phyloP scores from a whole-genome alignment of 805 yeast genomes.

The Barnettozyma sp. region DNA sequence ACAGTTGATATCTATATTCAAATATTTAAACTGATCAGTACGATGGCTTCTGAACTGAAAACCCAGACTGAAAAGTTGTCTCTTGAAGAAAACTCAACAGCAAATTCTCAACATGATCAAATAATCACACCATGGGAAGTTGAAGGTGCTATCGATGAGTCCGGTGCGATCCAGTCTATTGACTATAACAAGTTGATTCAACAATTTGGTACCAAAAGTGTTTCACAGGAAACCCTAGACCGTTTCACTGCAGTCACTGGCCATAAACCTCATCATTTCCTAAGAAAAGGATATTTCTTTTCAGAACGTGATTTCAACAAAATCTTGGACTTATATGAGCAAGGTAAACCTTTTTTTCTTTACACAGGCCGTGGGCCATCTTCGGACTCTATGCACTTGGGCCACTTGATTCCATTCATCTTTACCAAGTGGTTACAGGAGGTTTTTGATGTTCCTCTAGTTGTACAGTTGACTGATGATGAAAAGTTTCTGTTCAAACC shows the following conservation, averaged over 20 bases:
- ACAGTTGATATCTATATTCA: no score
- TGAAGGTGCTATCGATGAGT: constrained; percentile 94
- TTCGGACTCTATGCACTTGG: constrained; percentile 89
- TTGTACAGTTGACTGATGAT: constrained; percentile 92
- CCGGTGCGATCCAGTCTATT: constrained; percentile 79
- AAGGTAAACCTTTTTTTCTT: constrained; percentile 89
- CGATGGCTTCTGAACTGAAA: constrained; percentile 8
- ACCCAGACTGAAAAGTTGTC: constrained; percentile 5
- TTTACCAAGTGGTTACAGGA: constrained; percentile 98
- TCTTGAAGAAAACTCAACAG: background rate
- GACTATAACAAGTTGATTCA: constrained; percentile 84
- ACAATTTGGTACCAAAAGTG: constrained; percentile 79
- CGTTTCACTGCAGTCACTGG: constrained; percentile 84
- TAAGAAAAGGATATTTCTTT: constrained; percentile 88
- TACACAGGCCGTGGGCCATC: constrained; percentile 98
- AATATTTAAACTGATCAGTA: no score
- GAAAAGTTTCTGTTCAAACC: constrained; percentile 94
- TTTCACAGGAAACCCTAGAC: constrained; percentile 61
- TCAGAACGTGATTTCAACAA: constrained; percentile 76
- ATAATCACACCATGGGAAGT: constrained; percentile 96
- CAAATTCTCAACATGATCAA: constrained; percentile 13
- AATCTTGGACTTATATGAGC: constrained; percentile 85
- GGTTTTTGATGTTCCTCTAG: constrained; percentile 92
- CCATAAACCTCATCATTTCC: constrained; percentile 80
- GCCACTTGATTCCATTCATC: constrained; percentile 91